Base-by-base conservation (phyloP, 2,329 filamentous ascomycete genomes). In the Hymenotorrendiella dingleyae region DNA sequence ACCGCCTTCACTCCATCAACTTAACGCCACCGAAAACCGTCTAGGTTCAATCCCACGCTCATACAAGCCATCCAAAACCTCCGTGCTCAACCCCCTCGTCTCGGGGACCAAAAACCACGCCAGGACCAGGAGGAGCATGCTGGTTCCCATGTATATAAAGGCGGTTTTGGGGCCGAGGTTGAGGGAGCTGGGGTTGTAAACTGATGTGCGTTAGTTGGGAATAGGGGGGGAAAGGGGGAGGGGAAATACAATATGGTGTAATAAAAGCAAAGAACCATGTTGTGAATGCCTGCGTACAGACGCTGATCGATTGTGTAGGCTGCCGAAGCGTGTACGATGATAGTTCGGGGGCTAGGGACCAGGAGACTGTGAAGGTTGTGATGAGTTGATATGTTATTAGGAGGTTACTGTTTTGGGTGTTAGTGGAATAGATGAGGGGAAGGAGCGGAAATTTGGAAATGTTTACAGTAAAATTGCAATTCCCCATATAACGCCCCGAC, bases 51-150 rank as follows among this genome's bases (percentile, higher is more conserved):
- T 28, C 4, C 35, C 21, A 0, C 19, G 33, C 29, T 43, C 44
- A 41, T 52, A 54, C 24, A 52, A 27, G 9, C 20, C 29, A 54
- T 77, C 72, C 44, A 78, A 70, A 50, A 76, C 71, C 27, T 61
- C 61, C 1, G 67, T 60, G 2, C 58, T 69, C 16, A 70, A 58
- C 4, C 69, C 69, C 56, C 70, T 71, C 61, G 74, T 76, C 54
- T 80, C 75, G 0, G 76, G 75, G 0, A 78, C 60, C 26, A 63
- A 61, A 9, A 65, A 58, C 61, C 64, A 79, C 0, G 67, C 65
- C 0, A 67, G 34, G 2, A 60, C 42, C 2, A 65, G 56, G 14
- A 63, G 60, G 1, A 66, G 41, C 2, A 62, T 45, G 48, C 64
- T 67, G 10, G 65, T 58, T 0, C 57, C 65, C 0, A 62, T 58